Conservation (phyloP, 1,284 basidiomycete genomes). For the Marasmius fiardii region DNA sequence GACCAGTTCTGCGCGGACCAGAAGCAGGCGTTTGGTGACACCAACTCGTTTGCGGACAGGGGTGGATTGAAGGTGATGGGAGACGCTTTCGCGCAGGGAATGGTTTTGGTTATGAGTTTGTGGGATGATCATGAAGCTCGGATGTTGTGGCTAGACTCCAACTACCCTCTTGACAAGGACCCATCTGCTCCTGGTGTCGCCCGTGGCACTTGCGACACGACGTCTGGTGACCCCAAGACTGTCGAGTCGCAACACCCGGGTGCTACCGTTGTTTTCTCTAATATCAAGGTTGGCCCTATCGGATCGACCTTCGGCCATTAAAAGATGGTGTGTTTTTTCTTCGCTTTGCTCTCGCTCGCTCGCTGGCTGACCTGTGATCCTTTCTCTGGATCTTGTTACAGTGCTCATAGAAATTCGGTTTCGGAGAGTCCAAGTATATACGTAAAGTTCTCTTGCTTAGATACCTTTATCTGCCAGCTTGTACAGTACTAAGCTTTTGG, state of each 20-base stretch:
- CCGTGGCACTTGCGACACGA: constrained; percentile 50
- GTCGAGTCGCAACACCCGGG: constrained; percentile 39
- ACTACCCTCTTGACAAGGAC: constrained; percentile 43
- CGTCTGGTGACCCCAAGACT: constrained; percentile 41
- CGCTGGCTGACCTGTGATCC: too few relatives aligned
- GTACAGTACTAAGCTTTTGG: neutral
- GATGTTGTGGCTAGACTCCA: constrained; percentile 61
- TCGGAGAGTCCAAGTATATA: too few relatives aligned
- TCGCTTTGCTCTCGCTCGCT: too few relatives aligned
- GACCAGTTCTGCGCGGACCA: constrained; percentile 37
- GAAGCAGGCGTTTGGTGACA: constrained; percentile 41
- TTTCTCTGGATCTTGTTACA: too few relatives aligned
- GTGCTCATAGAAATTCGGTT: too few relatives aligned
- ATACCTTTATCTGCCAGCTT: too few relatives aligned
- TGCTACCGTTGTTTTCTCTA: constrained; percentile 49
- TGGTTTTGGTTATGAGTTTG: constrained; percentile 52
- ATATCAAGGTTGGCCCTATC: constrained; percentile 54
- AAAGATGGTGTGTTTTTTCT: neutral
- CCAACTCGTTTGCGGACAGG: constrained; percentile 37
- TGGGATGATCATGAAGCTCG: constrained; percentile 55
- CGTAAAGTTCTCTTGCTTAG: too few relatives aligned
- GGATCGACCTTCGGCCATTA: constrained; percentile 34
- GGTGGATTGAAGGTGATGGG: constrained; percentile 46
- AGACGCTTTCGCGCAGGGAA: constrained; percentile 39
- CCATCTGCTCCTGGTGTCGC: constrained; percentile 43